A percentile compares a stretch with the other conserved stretches of the same genome.
Conservation (phyloP, 2,329 filamentous ascomycete species). For the Fusarium irregulare region DNA sequence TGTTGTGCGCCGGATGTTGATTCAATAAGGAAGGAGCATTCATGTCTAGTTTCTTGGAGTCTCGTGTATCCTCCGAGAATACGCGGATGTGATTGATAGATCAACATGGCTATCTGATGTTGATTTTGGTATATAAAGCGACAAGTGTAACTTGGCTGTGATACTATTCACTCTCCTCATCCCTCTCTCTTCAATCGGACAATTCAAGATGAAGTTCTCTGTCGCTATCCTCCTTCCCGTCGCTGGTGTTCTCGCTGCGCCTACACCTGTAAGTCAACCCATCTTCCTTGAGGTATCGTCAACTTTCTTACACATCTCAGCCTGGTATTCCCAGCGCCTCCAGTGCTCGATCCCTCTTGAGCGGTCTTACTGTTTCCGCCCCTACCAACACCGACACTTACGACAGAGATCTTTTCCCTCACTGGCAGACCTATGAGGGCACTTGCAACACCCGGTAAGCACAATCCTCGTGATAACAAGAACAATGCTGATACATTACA, state of each 20-base stretch:
- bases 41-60: background rate
- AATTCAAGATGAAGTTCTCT: slow-evolving; percentile 50
- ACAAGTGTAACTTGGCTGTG: slow-evolving; percentile 1
- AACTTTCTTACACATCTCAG: slow-evolving; percentile 18
- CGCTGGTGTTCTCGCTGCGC: slow-evolving; percentile 47
- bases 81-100: background rate
- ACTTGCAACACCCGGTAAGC: slow-evolving; percentile 73
- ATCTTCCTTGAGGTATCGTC: background rate
- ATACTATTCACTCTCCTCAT: background rate
- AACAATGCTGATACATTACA: slow-evolving; percentile 8
- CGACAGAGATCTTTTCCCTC: slow-evolving; percentile 74
- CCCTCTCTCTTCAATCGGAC: background rate
- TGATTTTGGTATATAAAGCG: slow-evolving; percentile 29
- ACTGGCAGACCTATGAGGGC: slow-evolving; percentile 75
- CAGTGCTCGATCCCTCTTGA: slow-evolving; percentile 68
- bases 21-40: slow-evolving; percentile 38
- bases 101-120: slow-evolving; percentile 7
- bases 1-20: slow-evolving; percentile 16
- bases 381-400: slow-evolving; percentile 68
- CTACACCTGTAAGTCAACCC: slow-evolving; percentile 47
- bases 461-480: background rate
- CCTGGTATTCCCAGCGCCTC: slow-evolving; percentile 72
- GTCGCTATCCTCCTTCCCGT: slow-evolving; percentile 43
- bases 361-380: slow-evolving; percentile 66
- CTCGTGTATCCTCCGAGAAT: slow-evolving; percentile 7